Evolutionary conservation across 306 rosid species (phyloP), one percentile per base, ranked within the genome.

Genomic region (Castanea mollissima): DNA sequence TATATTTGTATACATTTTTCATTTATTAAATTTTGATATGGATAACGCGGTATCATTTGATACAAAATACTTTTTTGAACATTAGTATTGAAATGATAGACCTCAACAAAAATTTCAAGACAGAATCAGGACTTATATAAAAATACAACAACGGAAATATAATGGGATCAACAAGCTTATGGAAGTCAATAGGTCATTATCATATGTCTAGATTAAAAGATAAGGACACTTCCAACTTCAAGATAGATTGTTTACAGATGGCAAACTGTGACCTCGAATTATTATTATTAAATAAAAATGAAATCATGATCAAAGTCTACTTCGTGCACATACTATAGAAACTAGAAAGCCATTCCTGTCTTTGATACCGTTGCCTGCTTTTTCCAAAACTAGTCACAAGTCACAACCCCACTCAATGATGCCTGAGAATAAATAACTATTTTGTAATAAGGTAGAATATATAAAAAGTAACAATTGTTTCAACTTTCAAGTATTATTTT

Each of bases 251-350:
- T 18, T 16, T 58, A 38, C n/a, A 57, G 2, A n/a, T 5, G 2
- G 41, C 69, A 59, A 62, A 72, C 76, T 55, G 63, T 44, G 60
- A 68, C 78, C 51, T 81, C 74, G 51, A 59, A 38, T 23, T 67
- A 41, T 8, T 8, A 35, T 5, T 35, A 32, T 35, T 5, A 34
- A 34, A 34, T 5, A 34, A 34, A 1, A 34, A 6, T 44, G 23
- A 59, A 34, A 57, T 32, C 3, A 63, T n/a, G 52, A 19, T 10
- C 23, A 74, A 56, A 55, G 41, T 35, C 62, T 32, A 25, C 34
- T 31, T 38, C 64, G 6, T 32, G 81, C 83, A 60, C 75, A 29
- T 68, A 55, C 75, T 20, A 38, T 32, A 49, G 25, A 77, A 41
- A 41, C 46, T 41, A 41, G 12, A 41, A 81, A 55, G 70, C 59